A percentile compares a stretch with the other conserved stretches of the same genome.
Evolutionary conservation across 768 basidiomycete genomes (phyloP).

Genomic region (Phanerochaete carnosa): DNA sequence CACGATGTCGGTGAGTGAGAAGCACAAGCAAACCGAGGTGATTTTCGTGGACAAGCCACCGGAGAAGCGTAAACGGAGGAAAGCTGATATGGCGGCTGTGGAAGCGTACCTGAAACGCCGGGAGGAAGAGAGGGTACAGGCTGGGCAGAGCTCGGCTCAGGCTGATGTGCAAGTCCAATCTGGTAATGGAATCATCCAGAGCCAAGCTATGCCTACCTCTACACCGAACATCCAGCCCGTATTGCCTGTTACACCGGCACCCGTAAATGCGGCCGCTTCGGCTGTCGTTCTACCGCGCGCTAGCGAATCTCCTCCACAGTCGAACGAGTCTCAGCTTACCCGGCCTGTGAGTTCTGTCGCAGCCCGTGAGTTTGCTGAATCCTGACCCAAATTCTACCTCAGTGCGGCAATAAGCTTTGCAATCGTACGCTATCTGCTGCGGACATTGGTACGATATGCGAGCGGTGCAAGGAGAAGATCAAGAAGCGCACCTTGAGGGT

Average conservation of each 20-base stretch:
- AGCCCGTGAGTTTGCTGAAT: neutral
- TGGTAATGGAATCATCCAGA: too few relatives aligned
- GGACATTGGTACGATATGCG: constrained; percentile 34
- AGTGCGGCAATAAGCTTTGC: constrained; percentile 36
- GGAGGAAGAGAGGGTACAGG: neutral
- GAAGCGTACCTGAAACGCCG: neutral
- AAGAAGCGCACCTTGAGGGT: constrained; percentile 43
- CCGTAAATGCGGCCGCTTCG: too few relatives aligned
- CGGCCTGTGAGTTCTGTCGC: neutral
- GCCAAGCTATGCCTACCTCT: too few relatives aligned
- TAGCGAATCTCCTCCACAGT: neutral
- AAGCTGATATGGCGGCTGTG: neutral
- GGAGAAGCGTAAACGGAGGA: constrained; percentile 8
- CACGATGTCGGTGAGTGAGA: neutral
- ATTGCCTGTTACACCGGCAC: too few relatives aligned
- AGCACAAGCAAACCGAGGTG: constrained; percentile 5
- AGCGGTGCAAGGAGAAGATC: constrained; percentile 40
- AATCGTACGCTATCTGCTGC: constrained; percentile 30
- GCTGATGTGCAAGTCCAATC: too few relatives aligned
- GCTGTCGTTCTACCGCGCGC: too few relatives aligned
- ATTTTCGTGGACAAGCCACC: neutral
- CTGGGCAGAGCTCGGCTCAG: too few relatives aligned
- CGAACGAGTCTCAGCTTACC: neutral
- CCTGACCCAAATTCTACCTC: neutral
- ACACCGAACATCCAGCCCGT: too few relatives aligned